Evolutionary conservation across 2,329 filamentous ascomycete genomes (phyloP), one percentile per base, ranked within the genome.

Genomic region (Penicillium sp.): DNA sequence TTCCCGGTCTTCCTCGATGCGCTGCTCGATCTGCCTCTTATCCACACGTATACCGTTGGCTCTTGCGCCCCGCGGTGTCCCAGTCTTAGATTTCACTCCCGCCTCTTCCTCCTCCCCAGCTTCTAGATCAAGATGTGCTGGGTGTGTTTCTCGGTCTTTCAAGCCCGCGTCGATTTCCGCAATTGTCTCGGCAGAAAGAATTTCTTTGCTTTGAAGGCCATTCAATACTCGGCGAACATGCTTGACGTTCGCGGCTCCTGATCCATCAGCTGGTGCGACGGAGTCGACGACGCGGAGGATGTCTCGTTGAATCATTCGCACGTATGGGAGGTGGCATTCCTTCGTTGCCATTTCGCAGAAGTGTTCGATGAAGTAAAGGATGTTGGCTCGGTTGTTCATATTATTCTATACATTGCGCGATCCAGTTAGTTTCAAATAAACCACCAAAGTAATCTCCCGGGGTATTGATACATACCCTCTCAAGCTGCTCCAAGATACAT

Each of bases 281-380:
- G 92, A 91, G 74, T 98, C 93, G 17, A 99, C 92, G 8, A 99
- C 91, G 9, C 91, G 86, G 38, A 96, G 84, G 46, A 99, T 96
- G 75, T 99, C 95, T 51, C 93, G 85, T 78, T 97, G 91, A 80
- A 99, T 91, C 92, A 98, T 97, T 56, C 90, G 88, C 30, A 97
- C 88, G 73, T 97, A 99, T 65, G 92, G 89, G 57, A 86, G 80
- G 69, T 95, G 89, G 66, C 88, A 86, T 67, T 92, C 91, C 67
- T 88, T 90, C 65, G 87, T 85, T 23, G 92, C 91, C 79, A 92
- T 85, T 74, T 98, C 94, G 74, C 96, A 91, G 69, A 99, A 91
- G 69, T 94, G 91, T 73, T 98, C 94, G 73, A 99, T 90, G 78
- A 99, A 99, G 79, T 96, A 99, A 91, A 99, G 96, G 76, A 99